These are phyloP conservation scores for Alternaria angustiovoidea DNA, from an alignment of 2,329 filamentous ascomycete genomes.

Conservation along the genomic window DNA sequence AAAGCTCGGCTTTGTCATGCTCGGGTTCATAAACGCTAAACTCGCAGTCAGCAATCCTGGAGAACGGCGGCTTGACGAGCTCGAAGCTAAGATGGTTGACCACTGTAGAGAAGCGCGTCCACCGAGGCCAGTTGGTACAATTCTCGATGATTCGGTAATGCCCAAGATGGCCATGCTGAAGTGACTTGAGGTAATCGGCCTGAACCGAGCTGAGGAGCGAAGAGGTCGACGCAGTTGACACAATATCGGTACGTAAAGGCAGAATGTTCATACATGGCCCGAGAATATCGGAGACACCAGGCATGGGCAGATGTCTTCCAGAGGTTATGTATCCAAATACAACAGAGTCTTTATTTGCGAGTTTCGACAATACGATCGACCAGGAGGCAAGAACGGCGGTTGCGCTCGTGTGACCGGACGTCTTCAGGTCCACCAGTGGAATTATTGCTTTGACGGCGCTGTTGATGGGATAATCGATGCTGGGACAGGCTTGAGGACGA, in stretches of 20 bases:
- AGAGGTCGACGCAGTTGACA: not conserved
- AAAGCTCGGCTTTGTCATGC: slow-evolving; percentile 12
- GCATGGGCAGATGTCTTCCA: slow-evolving; percentile 3
- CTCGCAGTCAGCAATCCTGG: not conserved
- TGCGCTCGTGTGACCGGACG: slow-evolving; percentile 1
- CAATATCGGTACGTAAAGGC: not conserved
- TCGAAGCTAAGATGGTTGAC: slow-evolving; percentile 12
- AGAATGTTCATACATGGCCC: slow-evolving; percentile 11
- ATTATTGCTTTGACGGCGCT: not conserved
- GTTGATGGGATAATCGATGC: not conserved
- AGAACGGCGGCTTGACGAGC: slow-evolving; percentile 1
- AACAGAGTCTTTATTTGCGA: not conserved
- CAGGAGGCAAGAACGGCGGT: slow-evolving; percentile 6
- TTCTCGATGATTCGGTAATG: slow-evolving; percentile 11
- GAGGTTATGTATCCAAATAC: slow-evolving; percentile 10
- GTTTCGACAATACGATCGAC: slow-evolving; percentile 6
- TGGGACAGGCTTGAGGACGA: not conserved
- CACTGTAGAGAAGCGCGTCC: slow-evolving; percentile 9
- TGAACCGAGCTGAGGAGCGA: slow-evolving; percentile 7
- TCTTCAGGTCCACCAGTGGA: slow-evolving; percentile 3
- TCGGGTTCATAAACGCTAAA: slow-evolving; percentile 6
- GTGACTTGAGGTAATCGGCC: slow-evolving; percentile 7
- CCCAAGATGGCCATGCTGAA: slow-evolving; percentile 7
- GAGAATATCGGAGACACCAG: slow-evolving; percentile 3
- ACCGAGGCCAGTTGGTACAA: slow-evolving; percentile 11